Percentiles rank a stretch among this genome's conserved stretches.
These are phyloP conservation scores for Linnemannia schmuckeri DNA, from an alignment of 192 early-diverging fungal species.

Conservation along the genomic window DNA sequence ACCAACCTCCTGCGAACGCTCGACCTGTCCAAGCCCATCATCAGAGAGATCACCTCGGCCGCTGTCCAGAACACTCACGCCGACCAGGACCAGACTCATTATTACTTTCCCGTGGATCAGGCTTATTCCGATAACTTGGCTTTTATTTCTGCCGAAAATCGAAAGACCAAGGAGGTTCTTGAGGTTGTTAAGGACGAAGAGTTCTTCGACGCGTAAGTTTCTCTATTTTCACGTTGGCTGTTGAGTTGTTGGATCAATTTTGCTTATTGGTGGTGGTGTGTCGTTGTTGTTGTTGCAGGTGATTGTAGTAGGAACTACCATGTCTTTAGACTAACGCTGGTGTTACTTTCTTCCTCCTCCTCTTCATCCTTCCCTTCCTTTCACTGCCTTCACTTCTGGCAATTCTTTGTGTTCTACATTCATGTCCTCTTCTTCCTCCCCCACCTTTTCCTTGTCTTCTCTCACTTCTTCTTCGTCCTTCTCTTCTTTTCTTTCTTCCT, in stretches of 20 bases:
- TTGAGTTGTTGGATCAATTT: slow-evolving; percentile 28
- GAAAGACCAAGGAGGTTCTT: slow-evolving; percentile 52
- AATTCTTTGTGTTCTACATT: neutral
- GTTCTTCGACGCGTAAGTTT: slow-evolving; percentile 36
- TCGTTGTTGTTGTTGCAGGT: neutral
- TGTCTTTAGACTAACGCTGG: no score
- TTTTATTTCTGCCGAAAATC: slow-evolving; percentile 57
- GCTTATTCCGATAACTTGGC: slow-evolving; percentile 47
- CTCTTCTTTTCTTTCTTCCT: neutral
- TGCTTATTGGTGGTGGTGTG: neutral
- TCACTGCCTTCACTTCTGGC: neutral
- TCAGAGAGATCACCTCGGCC: slow-evolving; percentile 62
- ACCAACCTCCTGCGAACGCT: slow-evolving; percentile 72
- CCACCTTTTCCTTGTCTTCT: neutral
- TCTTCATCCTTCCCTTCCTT: neutral
- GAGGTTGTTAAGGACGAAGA: slow-evolving; percentile 45
- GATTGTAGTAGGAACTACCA: no score
- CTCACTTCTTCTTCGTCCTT: neutral
- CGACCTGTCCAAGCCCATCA: slow-evolving; percentile 67
- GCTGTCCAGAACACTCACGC: slow-evolving; percentile 58
- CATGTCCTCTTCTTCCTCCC: neutral
- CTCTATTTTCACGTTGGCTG: neutral
- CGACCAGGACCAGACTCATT: slow-evolving; percentile 52
- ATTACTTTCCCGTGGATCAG: slow-evolving; percentile 62
- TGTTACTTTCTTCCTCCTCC: no score